A percentile compares a stretch with the other conserved stretches of the same genome.
These are phyloP conservation scores for Paulownia fortunei DNA, from an alignment of 257 asterid genomes.

Conservation along the genomic window DNA sequence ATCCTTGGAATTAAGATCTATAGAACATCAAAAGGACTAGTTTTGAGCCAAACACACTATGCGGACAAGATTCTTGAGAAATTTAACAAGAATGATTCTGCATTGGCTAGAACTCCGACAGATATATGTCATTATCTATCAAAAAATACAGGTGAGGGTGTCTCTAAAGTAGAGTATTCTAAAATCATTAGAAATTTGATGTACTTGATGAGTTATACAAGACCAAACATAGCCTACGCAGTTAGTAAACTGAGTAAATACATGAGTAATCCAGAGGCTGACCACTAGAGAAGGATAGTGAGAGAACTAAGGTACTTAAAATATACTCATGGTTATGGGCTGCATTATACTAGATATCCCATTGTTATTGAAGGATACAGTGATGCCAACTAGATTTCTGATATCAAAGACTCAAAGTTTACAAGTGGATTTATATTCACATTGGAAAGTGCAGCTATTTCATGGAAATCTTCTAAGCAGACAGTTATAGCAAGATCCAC, in stretches of 20 bases:
- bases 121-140: background rate
- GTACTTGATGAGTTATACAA: conserved; percentile 2
- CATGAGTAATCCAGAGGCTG: background rate
- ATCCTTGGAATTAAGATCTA: too few species aligned
- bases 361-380: background rate
- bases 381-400: background rate
- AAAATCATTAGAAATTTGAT: background rate
- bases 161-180: background rate
- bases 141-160: background rate
- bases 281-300: background rate
- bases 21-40: too few species aligned
- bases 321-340: background rate
- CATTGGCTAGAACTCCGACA: background rate
- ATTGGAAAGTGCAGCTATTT: too few species aligned
- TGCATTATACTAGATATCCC: background rate
- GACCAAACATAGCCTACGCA: background rate
- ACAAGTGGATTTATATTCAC: background rate
- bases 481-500: background rate
- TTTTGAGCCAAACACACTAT: too few species aligned
- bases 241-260: background rate
- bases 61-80: too few species aligned
- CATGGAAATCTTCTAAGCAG: too few species aligned
- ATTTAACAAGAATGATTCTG: too few species aligned
- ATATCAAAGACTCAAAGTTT: background rate
- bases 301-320: background rate